phyloP scores from a whole-genome alignment of 2,329 filamentous ascomycete genomes.

The Elsinoe arachidis region DNA sequence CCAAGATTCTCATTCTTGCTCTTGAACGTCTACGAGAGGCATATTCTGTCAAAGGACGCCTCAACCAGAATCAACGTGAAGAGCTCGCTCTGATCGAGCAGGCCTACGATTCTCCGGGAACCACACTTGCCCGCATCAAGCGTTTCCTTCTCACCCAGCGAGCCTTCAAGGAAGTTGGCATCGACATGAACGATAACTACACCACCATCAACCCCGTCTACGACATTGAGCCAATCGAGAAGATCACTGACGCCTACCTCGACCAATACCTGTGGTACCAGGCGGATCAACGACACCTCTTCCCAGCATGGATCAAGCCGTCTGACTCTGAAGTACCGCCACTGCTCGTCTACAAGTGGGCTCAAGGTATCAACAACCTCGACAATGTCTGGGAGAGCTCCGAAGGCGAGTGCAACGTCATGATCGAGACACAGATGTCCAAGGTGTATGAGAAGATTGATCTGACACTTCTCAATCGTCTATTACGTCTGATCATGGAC shows the following conservation, averaged over 20 bases:
- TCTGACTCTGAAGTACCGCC: constrained; percentile 97
- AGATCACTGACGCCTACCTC: constrained; percentile 97
- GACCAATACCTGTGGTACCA: constrained; percentile 99
- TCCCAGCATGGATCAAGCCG: constrained; percentile 98
- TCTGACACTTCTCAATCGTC: constrained; percentile 84
- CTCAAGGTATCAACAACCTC: constrained; percentile 97
- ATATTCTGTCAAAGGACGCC: constrained; percentile 91
- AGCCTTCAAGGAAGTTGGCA: constrained; percentile 98
- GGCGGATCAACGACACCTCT: constrained; percentile 91
- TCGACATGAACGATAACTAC: constrained; percentile 99
- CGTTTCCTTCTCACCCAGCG: constrained; percentile 92
- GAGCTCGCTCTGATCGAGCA: constrained; percentile 95
- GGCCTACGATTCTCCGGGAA: constrained; percentile 95
- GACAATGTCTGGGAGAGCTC: constrained; percentile 90
- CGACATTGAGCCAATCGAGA: constrained; percentile 97
- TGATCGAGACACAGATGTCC: constrained; percentile 97
- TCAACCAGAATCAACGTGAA: constrained; percentile 96
- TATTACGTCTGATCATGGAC: constrained; percentile 94
- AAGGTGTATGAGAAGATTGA: constrained; percentile 99
- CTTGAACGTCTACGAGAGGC: constrained; percentile 87
- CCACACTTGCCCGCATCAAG: constrained; percentile 92
- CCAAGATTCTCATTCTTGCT: constrained; percentile 93
- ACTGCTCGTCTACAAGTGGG: constrained; percentile 94
- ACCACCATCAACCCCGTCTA: constrained; percentile 98
- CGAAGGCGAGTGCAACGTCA: constrained; percentile 93